Percentiles rank a stretch among this genome's conserved stretches.
phyloP scores from a whole-genome alignment of 2,329 filamentous ascomycete genomes.

The Penicillium sp. region DNA sequence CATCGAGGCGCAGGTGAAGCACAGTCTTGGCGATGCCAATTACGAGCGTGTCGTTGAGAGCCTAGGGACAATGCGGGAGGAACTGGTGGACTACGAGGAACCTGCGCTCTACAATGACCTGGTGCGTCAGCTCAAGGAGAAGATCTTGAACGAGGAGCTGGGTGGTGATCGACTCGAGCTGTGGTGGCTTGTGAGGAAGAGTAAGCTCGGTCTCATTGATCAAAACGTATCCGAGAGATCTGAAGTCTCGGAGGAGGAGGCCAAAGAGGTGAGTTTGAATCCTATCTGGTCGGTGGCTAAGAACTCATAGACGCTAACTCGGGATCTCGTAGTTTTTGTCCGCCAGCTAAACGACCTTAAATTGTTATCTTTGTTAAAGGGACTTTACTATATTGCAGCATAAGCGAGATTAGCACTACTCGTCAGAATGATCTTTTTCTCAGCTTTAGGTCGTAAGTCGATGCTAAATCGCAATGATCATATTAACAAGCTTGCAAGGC shows the following conservation, averaged over 20 bases:
- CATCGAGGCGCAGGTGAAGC: slow-evolving; percentile 64
- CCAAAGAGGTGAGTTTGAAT: slow-evolving; percentile 55
- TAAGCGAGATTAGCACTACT: too few relatives aligned
- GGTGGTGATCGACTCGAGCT: slow-evolving; percentile 76
- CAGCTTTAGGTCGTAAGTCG: too few relatives aligned
- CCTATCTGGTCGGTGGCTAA: too few relatives aligned
- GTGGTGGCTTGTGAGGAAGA: slow-evolving; percentile 70
- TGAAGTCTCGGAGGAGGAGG: slow-evolving; percentile 66
- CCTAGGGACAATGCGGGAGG: slow-evolving; percentile 72
- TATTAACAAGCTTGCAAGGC: not conserved
- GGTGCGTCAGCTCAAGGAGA: slow-evolving; percentile 66
- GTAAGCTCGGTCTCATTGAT: slow-evolving; percentile 70
- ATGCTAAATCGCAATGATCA: not conserved
- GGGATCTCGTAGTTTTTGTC: slow-evolving; percentile 10
- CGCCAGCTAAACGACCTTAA: slow-evolving; percentile 1
- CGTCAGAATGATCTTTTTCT: too few relatives aligned
- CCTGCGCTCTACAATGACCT: slow-evolving; percentile 74
- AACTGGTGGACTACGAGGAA: slow-evolving; percentile 72
- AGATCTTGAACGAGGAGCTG: slow-evolving; percentile 65
- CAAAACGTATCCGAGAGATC: slow-evolving; percentile 61
- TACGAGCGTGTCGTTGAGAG: slow-evolving; percentile 75
- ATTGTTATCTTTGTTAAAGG: not conserved
- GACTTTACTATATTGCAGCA: not conserved
- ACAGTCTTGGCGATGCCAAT: slow-evolving; percentile 70
- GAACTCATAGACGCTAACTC: too few relatives aligned